These are phyloP conservation scores for Hibiscus tridactylites DNA, from an alignment of 345 rosid genomes.

Conservation along the genomic window DNA sequence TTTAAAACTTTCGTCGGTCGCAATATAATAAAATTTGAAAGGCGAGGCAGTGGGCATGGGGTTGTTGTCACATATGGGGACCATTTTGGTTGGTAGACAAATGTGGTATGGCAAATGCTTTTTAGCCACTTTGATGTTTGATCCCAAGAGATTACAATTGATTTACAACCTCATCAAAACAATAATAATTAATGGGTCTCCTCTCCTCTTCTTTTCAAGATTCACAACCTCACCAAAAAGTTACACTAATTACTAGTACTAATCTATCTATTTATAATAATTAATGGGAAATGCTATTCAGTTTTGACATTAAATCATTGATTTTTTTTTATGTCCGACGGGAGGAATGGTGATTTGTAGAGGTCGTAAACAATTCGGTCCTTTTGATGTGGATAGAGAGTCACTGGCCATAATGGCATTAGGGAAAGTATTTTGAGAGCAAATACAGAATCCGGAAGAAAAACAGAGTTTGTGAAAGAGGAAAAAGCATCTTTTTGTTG, in stretches of 20 bases:
- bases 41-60: not conserved
- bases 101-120: not conserved
- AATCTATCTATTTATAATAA: no score
- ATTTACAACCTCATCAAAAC: constrained; percentile 1
- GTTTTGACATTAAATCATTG: no score
- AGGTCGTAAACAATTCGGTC: no score
- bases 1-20: not conserved
- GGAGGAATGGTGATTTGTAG: no score
- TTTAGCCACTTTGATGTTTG: not conserved
- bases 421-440: no score
- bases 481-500: no score
- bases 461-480: no score
- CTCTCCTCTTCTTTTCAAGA: not conserved
- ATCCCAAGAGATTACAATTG: not conserved
- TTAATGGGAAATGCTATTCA: no score
- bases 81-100: not conserved
- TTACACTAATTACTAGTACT: not conserved
- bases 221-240: not conserved
- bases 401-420: no score
- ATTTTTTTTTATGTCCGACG: no score
- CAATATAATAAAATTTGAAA: not conserved
- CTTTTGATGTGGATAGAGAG: no score
- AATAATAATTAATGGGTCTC: not conserved
- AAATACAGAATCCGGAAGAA: no score
- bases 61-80: constrained; percentile 2